Evolutionary conservation across 768 basidiomycete species (phyloP), one percentile per base, ranked within the genome.

Genomic region (Lactarius sp.): DNA sequence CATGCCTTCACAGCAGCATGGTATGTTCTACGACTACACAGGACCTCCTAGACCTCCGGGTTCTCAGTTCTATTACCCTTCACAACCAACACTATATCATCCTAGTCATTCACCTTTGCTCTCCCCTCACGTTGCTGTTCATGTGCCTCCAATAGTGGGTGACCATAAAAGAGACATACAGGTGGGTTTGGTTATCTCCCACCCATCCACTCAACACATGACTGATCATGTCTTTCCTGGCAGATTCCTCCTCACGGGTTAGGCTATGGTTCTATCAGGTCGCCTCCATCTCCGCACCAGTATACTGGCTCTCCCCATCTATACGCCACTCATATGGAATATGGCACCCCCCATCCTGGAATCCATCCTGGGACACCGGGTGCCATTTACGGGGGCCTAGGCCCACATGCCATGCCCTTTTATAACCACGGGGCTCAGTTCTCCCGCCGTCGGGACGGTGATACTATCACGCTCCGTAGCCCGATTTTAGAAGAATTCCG

Each of bases 401-500:
- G 65, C 46, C 66, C 61, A 41, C 70, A 58, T 52, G 31, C 61
- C 22, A 61, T 68, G 60, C 60, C 61, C n/a, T 47, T 64, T 41
- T 69, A 71, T 54, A 64, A 64, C 10, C 80, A 78, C 33, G 71
- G 68, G 12, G 62, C 76, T 55, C 82, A 82, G 54, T 76, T 77
- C 20, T 72, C 73, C 37, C 82, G 83, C 39, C 83, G 81, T 47
- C 74, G 75, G 20, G 81, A 80, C 37, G 72, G 74, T 39, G 72
- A 68, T 8, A 62, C 76, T 0, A 64, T 72, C 6, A 73, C 79
- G 14, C 71, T 85, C 63, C 83, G 90, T 56, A 94, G 90, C 73
- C 79, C 86, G 9, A 70, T 91, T 44, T 74, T 97, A 56, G 92
- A 95, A 60, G 91, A 94, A 62, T 97, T 95, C 74, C 83, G 92